These are phyloP conservation scores for Albophoma yamanashiensis DNA, from an alignment of 2,329 filamentous ascomycete species.

Conservation along the genomic window DNA sequence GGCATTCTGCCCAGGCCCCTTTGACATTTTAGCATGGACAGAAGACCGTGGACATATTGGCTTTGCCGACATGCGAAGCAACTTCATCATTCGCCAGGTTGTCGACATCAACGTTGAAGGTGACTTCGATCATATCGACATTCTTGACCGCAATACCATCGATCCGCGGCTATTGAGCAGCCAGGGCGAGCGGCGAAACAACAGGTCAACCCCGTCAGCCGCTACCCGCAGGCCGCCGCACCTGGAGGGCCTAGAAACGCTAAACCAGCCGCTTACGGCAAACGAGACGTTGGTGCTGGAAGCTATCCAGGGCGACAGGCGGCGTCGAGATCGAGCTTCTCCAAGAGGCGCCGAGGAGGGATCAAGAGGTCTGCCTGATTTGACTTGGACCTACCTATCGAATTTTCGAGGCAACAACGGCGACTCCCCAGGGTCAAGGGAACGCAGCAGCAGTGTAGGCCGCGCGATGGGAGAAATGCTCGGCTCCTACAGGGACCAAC, in stretches of 20 bases:
- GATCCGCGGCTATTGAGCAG: slow-evolving; percentile 41
- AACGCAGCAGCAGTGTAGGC: slow-evolving; percentile 24
- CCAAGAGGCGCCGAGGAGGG: slow-evolving; percentile 15
- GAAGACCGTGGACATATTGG: slow-evolving; percentile 74
- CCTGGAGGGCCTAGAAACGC: slow-evolving; percentile 26
- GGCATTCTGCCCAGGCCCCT: slow-evolving; percentile 81
- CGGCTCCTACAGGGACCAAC: slow-evolving; percentile 24
- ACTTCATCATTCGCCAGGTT: slow-evolving; percentile 58
- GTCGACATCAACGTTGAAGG: slow-evolving; percentile 51
- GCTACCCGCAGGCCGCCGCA: slow-evolving; percentile 3
- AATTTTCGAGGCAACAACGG: slow-evolving; percentile 10
- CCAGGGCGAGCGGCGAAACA: slow-evolving; percentile 28
- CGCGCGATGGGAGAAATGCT: slow-evolving; percentile 28
- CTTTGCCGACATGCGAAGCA: slow-evolving; percentile 59
- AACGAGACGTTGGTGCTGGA: slow-evolving; percentile 48
- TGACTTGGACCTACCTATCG: slow-evolving; percentile 9
- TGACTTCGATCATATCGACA: slow-evolving; percentile 43
- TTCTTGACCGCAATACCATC: slow-evolving; percentile 44
- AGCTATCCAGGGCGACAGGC: slow-evolving; percentile 42
- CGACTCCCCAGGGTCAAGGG: slow-evolving; percentile 16
- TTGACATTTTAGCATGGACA: slow-evolving; percentile 86
- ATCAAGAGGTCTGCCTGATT: slow-evolving; percentile 7
- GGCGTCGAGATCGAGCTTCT: slow-evolving; percentile 33
- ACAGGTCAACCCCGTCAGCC: slow-evolving; percentile 5
- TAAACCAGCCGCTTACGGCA: slow-evolving; percentile 39